Evolutionary conservation across 1,284 basidiomycete species (phyloP), one percentile per base, ranked within the genome.

Genomic region (Xerocomus minutiporus): DNA sequence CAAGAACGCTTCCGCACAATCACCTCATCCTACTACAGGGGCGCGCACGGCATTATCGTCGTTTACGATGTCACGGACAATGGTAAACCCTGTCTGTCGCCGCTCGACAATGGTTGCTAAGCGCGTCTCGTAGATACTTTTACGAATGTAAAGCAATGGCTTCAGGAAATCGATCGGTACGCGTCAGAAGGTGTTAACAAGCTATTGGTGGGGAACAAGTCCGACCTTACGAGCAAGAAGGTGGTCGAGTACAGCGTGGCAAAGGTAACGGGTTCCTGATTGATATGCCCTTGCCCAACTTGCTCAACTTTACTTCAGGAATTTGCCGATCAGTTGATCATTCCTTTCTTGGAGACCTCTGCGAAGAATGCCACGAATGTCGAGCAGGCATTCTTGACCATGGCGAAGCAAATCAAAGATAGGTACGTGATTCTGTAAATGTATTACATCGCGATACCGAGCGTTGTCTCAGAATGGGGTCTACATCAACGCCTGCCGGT

Each of bases 1-100:
- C 94, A 97, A 74, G 94, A 97, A 75, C 86, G 95, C 45, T 97
- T 97, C 87, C 86, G 94, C 62, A 97, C 95, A 31, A 97, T 97
- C 72, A 97, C 95, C 28, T 95, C 93, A 28, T 93, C 92, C 35
- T 97, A 97, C 81, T 97, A 97, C 77, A 85, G 94, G 60, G 93
- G 94, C 53, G 94, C 94, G 44, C 93, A 96, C 68, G 94, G 94
- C 62, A 97, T 97, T 72, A 95, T 97, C 64, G 93, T 99, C 57
- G 96, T 99, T 41, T 99, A 99, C 79, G 97, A 99, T 73, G 96
- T 99, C 46, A 99, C 96, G 49, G 96, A 99, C 77, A 93, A 93
- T 67, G 93, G 94, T 89, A 70, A 61, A 75, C 39, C 20, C 34
- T 20, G 48, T 20, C 15, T 41, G 44, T 55, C 34, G 29, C 42